Evolutionary conservation across 805 yeast species (phyloP), one percentile per base, ranked within the genome.

Genomic region (Wickerhamomyces queroliae): DNA sequence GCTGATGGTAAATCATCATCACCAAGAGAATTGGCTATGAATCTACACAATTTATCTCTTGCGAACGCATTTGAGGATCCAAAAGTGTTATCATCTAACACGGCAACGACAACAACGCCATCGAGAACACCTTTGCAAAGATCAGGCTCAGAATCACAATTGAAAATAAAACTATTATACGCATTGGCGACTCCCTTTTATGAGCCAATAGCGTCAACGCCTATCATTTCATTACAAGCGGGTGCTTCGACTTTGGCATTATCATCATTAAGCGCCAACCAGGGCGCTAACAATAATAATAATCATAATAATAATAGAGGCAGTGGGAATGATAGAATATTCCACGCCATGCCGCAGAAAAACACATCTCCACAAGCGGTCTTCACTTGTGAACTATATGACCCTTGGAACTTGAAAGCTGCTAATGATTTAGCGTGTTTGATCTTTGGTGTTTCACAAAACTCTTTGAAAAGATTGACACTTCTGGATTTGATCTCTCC

Each of bases 341-440:
- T 74, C 59, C 86, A 86, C 64, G 57, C 82, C 27, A 71, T 87
- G 1, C 72, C 89, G 0, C 80, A 84, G 3, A 88, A 84, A 50
- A 81, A 80, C 43, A 65, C 83, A 0, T 67, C 77, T 2, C 91
- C 91, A 10, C 93, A 87, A 53, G 93, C 96, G 0, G 81, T 89
- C 11, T 81, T 90, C 57, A 87, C 96, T 0, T 85, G 95, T 36
- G 78, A 78, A 3, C 64, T 74, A 19, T 76, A 73, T 12, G 71
- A 74, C 35, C 97, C 97, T 1, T 90, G 93, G 90, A 63, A 68
- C 21, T 72, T 90, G 36, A 77, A 76, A 52, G 90, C 95, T 7
- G 88, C 95, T 13, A 90, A 91, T 56, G 97, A 90, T 61, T 67
- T 89, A 47, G 95, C 96, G 0, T 85, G 95, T 54, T 67, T 88